Evolutionary conservation across 2,329 filamentous ascomycete species (phyloP).

Genomic region (Fusarium acutatum): DNA sequence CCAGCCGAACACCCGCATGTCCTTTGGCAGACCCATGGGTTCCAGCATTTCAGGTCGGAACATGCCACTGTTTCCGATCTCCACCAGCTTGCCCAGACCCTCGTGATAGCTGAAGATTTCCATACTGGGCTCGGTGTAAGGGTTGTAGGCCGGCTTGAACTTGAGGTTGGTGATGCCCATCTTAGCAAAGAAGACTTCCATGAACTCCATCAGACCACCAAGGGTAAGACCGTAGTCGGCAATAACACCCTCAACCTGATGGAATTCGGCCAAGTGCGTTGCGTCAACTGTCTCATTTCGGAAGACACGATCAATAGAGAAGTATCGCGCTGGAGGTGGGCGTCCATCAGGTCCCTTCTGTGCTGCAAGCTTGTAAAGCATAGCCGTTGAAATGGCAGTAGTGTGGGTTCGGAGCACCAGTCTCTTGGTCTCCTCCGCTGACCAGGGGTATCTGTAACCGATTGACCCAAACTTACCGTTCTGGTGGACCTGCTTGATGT

Average conservation of each 20-base stretch:
- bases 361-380: slow-evolving; percentile 88
- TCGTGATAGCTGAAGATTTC: slow-evolving; percentile 97
- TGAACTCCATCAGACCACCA: slow-evolving; percentile 90
- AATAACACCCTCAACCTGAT: slow-evolving; percentile 98
- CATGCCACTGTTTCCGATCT: slow-evolving; percentile 99
- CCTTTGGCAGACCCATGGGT: slow-evolving; percentile 90
- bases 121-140: slow-evolving; percentile 95
- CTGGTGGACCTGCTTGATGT: slow-evolving; percentile 87
- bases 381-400: slow-evolving; percentile 88
- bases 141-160: slow-evolving; percentile 98
- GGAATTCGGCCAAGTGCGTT: slow-evolving; percentile 96
- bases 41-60: slow-evolving; percentile 98
- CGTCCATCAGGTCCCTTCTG: slow-evolving; percentile 77
- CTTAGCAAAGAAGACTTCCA: slow-evolving; percentile 94
- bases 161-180: slow-evolving; percentile 87
- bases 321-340: slow-evolving; percentile 82
- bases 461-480: slow-evolving; percentile 93
- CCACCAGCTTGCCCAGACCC: slow-evolving; percentile 88
- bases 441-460: slow-evolving; percentile 96
- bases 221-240: slow-evolving; percentile 94
- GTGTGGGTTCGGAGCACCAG: slow-evolving; percentile 96
- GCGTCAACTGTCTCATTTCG: slow-evolving; percentile 97
- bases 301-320: slow-evolving; percentile 98
- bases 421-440: slow-evolving; percentile 82
- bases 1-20: slow-evolving; percentile 94